These are phyloP conservation scores for Lavandula angustifolia DNA, from an alignment of 257 asterid genomes.

Conservation along the genomic window DNA sequence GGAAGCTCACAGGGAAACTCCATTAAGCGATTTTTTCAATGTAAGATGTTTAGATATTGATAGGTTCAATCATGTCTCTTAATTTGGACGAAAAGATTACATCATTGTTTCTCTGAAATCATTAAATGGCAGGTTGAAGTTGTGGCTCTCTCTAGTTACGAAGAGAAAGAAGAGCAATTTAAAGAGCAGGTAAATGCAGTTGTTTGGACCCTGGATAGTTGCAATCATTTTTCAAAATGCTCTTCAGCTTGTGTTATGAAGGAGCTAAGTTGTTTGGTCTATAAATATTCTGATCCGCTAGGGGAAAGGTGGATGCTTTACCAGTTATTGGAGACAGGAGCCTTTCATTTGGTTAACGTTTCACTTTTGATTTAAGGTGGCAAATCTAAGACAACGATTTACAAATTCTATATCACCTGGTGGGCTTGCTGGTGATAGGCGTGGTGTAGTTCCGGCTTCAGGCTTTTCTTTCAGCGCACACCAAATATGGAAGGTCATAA, in stretches of 20 bases:
- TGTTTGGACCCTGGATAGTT: conserved; percentile 25
- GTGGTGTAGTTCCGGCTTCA: conserved; percentile 92
- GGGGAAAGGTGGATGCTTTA: conserved; percentile 30
- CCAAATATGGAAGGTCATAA: conserved; percentile 85
- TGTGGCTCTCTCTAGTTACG: conserved; percentile 80
- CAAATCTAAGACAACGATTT: conserved; percentile 69
- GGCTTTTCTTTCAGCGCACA: conserved; percentile 84
- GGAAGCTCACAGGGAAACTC: conserved; percentile 84
- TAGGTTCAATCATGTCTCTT: conserved; percentile 10
- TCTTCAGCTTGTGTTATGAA: background rate
- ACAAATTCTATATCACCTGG: conserved; percentile 86
- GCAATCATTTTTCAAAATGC: conserved; percentile 21
- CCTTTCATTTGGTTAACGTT: conserved; percentile 26
- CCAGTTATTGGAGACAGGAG: conserved; percentile 14
- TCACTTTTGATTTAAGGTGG: conserved; percentile 55
- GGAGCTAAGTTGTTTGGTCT: conserved; percentile 5
- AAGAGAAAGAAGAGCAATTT: conserved; percentile 86
- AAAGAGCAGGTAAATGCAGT: conserved; percentile 65
- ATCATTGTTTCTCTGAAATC: conserved; percentile 25
- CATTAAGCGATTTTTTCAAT: conserved; percentile 91
- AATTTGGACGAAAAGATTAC: conserved; percentile 12
- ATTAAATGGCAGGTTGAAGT: conserved; percentile 66
- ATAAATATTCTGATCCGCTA: conserved; percentile 11
- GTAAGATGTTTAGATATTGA: conserved; percentile 49
- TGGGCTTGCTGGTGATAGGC: conserved; percentile 94